phyloP scores from a whole-genome alignment of 2,329 filamentous ascomycete species.

The Colletotrichum caudatum region DNA sequence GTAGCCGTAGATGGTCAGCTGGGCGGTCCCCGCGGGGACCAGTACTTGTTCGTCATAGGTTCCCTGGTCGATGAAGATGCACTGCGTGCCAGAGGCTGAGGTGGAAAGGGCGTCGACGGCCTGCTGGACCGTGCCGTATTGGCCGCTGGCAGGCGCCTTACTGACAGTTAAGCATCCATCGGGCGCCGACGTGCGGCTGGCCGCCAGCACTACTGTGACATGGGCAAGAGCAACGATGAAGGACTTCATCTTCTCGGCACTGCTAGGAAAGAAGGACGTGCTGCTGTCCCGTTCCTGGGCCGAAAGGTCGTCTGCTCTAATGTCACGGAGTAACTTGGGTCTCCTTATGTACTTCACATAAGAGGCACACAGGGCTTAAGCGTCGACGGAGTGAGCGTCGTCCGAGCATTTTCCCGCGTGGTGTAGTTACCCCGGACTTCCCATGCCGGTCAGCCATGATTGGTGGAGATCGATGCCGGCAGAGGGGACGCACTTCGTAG shows the following conservation, averaged over 20 bases:
- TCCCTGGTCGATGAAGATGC: slow-evolving; percentile 75
- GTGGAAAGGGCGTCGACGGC: slow-evolving; percentile 71
- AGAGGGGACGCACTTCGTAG: slow-evolving; percentile 14
- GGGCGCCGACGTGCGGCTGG: slow-evolving; percentile 48
- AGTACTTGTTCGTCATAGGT: slow-evolving; percentile 72
- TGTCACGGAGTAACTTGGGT: background rate
- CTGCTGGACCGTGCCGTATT: slow-evolving; percentile 54
- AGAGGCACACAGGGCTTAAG: slow-evolving; percentile 3
- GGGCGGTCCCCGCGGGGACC: slow-evolving; percentile 60
- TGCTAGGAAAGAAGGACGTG: background rate
- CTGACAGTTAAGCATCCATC: slow-evolving; percentile 49
- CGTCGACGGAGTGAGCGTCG: background rate
- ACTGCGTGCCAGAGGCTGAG: slow-evolving; percentile 61
- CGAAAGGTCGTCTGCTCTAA: background rate
- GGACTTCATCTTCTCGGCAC: slow-evolving; percentile 32
- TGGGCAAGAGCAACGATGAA: slow-evolving; percentile 21
- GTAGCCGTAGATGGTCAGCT: slow-evolving; percentile 68
- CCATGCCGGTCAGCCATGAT: slow-evolving; percentile 2
- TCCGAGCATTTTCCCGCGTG: background rate
- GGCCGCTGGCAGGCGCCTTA: slow-evolving; percentile 43
- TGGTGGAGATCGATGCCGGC: slow-evolving; percentile 24
- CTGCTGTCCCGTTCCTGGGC: slow-evolving; percentile 9
- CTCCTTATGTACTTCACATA: slow-evolving; percentile 20
- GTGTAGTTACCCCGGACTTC: slow-evolving; percentile 4
- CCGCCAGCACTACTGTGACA: slow-evolving; percentile 40